Percentiles rank a stretch among this genome's conserved stretches.
These are phyloP conservation scores for Colletotrichum tofieldiae DNA, from an alignment of 2,329 filamentous ascomycete species.

Conservation along the genomic window DNA sequence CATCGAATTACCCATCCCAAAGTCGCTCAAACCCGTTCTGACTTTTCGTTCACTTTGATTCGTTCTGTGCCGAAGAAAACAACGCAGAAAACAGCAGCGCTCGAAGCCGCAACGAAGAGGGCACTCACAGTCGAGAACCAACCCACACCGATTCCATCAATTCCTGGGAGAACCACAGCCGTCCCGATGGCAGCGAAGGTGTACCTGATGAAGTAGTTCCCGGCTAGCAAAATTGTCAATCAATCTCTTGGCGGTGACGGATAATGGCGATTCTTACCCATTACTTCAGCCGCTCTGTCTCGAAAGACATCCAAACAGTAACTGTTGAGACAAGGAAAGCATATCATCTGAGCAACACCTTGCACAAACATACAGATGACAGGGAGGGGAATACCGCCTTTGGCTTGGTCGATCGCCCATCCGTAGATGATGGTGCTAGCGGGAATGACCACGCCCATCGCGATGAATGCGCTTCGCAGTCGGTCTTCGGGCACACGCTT, in stretches of 20 bases:
- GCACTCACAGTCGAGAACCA: slow-evolving; percentile 82
- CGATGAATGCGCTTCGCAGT: slow-evolving; percentile 72
- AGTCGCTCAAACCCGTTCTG: slow-evolving; percentile 1
- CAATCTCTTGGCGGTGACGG: no score
- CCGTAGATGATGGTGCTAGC: slow-evolving; percentile 79
- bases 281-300: slow-evolving; percentile 39
- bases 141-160: slow-evolving; percentile 82
- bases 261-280: slow-evolving; percentile 12
- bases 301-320: slow-evolving; percentile 52
- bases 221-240: slow-evolving; percentile 60
- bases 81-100: slow-evolving; percentile 33
- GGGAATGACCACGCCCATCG: slow-evolving; percentile 74
- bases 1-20: no score
- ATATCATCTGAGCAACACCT: slow-evolving; percentile 78
- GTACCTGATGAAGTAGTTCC: slow-evolving; percentile 86
- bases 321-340: slow-evolving; percentile 78
- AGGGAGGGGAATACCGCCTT: slow-evolving; percentile 65
- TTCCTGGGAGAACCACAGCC: slow-evolving; percentile 80
- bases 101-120: slow-evolving; percentile 31
- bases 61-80: slow-evolving; percentile 33
- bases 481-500: slow-evolving; percentile 80
- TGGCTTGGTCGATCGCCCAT: slow-evolving; percentile 60
- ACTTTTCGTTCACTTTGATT: slow-evolving; percentile 7
- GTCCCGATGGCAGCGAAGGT: slow-evolving; percentile 80
- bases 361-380: slow-evolving; percentile 79